These are phyloP conservation scores for Monocercomonoides exilis DNA, from an alignment of 78 protist species.

Conservation along the genomic window DNA sequence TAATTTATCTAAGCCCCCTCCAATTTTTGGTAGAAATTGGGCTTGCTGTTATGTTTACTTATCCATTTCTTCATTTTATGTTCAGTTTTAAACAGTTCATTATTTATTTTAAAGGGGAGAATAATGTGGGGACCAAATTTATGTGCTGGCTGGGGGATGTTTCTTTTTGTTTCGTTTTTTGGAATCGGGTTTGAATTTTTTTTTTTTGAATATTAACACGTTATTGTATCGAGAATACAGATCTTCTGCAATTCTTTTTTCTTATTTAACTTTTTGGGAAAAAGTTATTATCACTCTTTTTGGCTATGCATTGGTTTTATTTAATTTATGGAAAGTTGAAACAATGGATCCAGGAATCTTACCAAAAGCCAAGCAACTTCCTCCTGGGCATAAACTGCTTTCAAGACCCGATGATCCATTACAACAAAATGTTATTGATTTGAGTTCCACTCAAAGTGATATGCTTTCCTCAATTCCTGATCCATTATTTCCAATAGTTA, in stretches of 20 bases:
- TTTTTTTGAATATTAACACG: background rate
- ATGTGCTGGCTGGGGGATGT: background rate
- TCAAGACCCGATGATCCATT: background rate
- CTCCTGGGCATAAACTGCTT: background rate
- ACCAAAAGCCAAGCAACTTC: background rate
- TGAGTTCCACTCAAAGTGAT: background rate
- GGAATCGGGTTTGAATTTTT: background rate
- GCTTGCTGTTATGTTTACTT: background rate
- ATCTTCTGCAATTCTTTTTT: background rate
- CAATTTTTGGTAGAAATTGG: background rate
- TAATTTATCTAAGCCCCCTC: too few relatives aligned
- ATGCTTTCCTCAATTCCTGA: background rate
- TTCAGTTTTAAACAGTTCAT: background rate
- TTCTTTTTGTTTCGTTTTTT: background rate
- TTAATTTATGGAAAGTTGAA: background rate
- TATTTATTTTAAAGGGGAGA: too few relatives aligned
- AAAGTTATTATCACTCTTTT: background rate
- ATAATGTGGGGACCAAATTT: background rate
- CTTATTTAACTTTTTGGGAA: background rate
- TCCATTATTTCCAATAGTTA: background rate
- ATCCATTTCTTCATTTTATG: background rate
- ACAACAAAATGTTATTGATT: background rate
- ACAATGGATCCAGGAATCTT: background rate
- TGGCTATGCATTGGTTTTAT: background rate
- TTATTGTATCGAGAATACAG: background rate